phyloP scores from a whole-genome alignment of 1,284 basidiomycete genomes.

The Cutaneotrichosporon cutaneum region DNA sequence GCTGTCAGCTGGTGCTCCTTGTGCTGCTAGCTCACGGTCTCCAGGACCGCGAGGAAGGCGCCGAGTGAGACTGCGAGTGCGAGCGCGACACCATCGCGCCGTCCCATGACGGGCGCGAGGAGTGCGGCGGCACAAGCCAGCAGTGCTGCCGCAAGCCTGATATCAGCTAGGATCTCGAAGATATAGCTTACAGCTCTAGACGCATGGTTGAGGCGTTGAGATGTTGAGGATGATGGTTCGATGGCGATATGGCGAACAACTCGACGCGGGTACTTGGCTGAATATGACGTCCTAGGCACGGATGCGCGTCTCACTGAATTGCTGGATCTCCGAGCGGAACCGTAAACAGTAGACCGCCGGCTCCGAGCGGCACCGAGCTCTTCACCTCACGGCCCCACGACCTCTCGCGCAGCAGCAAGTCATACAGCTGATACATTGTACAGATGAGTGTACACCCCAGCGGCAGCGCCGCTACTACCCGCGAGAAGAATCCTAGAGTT shows the following conservation, averaged over 20 bases:
- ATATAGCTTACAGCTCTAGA: neutral
- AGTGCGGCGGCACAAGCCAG: neutral
- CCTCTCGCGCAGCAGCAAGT: neutral
- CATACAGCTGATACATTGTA: conserved; percentile 22
- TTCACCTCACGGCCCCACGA: neutral
- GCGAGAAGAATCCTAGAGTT: neutral
- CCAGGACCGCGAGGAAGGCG: neutral
- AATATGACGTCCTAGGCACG: neutral
- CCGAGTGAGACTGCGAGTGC: neutral
- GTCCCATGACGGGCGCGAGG: neutral
- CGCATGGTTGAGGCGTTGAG: neutral
- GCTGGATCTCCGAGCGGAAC: no score
- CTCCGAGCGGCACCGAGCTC: no score
- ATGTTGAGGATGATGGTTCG: neutral
- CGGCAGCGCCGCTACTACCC: neutral
- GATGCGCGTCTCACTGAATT: neutral
- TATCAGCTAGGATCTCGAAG: no score
- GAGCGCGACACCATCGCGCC: conserved; percentile 2
- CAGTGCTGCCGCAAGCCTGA: neutral
- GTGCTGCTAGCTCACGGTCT: neutral
- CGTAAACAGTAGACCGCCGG: neutral
- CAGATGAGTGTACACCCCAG: conserved; percentile 31
- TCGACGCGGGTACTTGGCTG: neutral
- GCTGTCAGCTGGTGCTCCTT: neutral
- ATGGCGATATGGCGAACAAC: neutral